Evolutionary conservation across 2,329 filamentous ascomycete species (phyloP).

Genomic region (Penicillium sp.): DNA sequence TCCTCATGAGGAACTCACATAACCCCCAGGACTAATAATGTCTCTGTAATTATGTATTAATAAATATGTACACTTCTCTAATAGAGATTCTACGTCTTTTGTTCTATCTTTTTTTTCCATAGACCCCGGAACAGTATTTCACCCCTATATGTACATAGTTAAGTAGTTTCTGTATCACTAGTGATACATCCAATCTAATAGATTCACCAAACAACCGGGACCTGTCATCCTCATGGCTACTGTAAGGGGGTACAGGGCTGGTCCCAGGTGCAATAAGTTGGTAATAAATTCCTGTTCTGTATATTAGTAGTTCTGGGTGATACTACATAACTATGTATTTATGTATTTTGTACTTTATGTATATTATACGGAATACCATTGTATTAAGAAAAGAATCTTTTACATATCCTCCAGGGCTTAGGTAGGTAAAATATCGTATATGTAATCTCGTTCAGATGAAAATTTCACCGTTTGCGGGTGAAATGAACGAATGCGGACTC

Average conservation of each 20-base stretch:
- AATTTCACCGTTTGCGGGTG: neutral
- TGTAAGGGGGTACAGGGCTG: slow-evolving; percentile 9
- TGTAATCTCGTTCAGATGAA: neutral
- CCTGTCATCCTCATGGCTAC: neutral
- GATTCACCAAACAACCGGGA: slow-evolving; percentile 3
- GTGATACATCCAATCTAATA: neutral
- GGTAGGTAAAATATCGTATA: no score
- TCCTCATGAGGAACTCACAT: no score
- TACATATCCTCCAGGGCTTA: no score
- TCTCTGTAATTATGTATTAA: neutral
- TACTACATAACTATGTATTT: no score
- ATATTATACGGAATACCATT: no score
- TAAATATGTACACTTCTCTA: neutral
- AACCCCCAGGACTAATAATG: neutral
- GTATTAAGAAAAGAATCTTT: no score
- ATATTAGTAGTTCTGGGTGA: no score
- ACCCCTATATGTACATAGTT: neutral
- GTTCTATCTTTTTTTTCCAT: neutral
- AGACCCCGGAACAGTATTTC: neutral
- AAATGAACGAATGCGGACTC: neutral
- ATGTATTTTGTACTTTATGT: no score
- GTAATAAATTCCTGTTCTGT: no score
- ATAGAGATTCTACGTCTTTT: neutral
- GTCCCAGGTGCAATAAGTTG: no score
- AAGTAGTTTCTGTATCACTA: neutral